Base-by-base conservation (phyloP, 192 early-diverging fungal genomes). In the Backusella sp. region DNA sequence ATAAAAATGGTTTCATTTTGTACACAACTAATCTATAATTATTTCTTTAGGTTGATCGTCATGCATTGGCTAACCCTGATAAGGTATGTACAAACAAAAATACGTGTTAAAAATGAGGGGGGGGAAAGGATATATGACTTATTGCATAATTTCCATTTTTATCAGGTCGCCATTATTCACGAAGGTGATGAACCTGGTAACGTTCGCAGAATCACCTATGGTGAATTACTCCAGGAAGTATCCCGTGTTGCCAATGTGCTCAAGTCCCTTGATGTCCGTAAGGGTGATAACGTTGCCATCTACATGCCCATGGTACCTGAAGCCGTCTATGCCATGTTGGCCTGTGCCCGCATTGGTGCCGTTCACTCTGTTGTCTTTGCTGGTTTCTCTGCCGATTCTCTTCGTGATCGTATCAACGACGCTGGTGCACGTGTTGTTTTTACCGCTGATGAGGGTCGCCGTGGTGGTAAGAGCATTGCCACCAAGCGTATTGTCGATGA, bases 301-400 rank as follows among this genome's bases (percentile, higher is more conserved):
- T 99, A 99, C 84, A 95, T 99, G 94, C 97, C 96, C 65, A 97
- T 97, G 95, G 90, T 96, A 39, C 97, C 97, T 70, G 96, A 97
- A 85, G 96, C 97, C 28, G 91, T 91, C 1, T 87, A 94, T 52
- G 90, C 97, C 17, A 95, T 99, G 92, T 88, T 99, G 37, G 97
- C 97, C 37, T 99, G 97, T 81, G 95, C 96, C 6, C 88, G 96
- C 41, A 91, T 99, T 52, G 96, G 97, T 65, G 90, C 93, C 8
- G 86, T 98, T 21, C 97, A 98, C 88, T 92, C 92, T 23, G 97
- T 99, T 53, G 92, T 99, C 74, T 99, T 99, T 90, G 97, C 97
- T 9, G 97, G 97, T 37, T 99, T 99, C 86, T 96, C 94, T 44
- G 89, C 96, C 49, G 93, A 95, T 39, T 94, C 96, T 7, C 87